phyloP scores from a whole-genome alignment of 192 early-diverging fungal species.

The Coemansia sp. region DNA sequence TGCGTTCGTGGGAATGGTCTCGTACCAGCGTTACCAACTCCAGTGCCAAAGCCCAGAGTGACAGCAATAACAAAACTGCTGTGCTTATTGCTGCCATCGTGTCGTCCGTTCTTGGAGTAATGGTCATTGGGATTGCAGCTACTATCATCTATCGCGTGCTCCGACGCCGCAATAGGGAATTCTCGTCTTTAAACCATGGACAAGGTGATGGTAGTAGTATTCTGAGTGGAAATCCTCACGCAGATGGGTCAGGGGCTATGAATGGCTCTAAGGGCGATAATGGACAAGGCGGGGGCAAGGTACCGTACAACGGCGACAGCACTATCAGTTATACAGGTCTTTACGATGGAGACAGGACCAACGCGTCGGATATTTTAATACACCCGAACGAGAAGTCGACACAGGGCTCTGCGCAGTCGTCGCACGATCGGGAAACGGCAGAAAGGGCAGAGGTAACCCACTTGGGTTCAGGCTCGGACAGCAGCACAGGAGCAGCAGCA shows the following conservation, averaged over 20 bases:
- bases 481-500: conserved; percentile 15
- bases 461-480: conserved; percentile 11
- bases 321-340: background rate
- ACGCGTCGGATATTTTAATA: background rate
- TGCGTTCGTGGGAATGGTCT: conserved; percentile 62
- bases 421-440: background rate
- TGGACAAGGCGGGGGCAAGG: background rate
- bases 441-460: background rate
- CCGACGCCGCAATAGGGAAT: conserved; percentile 25
- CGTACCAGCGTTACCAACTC: conserved; percentile 43
- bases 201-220: conserved; percentile 16
- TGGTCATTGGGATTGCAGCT: conserved; percentile 49
- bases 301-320: background rate
- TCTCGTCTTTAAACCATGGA: conserved; percentile 4
- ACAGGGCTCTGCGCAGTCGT: background rate
- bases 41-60: conserved; percentile 12
- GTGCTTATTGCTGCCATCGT: conserved; percentile 55
- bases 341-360: background rate
- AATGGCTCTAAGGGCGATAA: background rate
- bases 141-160: conserved; percentile 43
- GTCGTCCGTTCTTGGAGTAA: conserved; percentile 45
- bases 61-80: conserved; percentile 33
- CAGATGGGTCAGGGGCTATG: background rate
- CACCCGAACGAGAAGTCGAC: background rate
- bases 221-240: background rate